Base-by-base conservation (phyloP, 257 asterid genomes). In the Verbena officinalis region DNA sequence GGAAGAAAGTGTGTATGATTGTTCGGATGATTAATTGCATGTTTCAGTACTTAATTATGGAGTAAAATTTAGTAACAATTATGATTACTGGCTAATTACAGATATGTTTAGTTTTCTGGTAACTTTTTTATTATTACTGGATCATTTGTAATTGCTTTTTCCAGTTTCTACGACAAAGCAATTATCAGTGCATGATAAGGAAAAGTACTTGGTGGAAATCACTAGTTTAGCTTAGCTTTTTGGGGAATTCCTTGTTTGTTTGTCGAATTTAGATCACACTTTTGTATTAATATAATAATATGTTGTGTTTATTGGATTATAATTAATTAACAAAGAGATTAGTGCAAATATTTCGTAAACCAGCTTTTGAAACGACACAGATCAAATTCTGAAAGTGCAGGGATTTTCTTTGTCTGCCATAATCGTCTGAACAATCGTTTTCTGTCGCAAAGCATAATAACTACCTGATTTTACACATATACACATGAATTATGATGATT, bases 401-500 rank as follows among this genome's bases (percentile, higher is more conserved):
- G 39, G 16, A 65, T 65, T 66, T 63, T 50, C 71, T 5, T 49
- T 75, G 89, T 77, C 84, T 75, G 89, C 89, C 85, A 83, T 53
- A 44, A 72, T 39, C 31, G 52, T 62, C 30, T 60, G 73, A 39
- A 59, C 78, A 62, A 52, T 78, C 75, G 71, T 73, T 74, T 67
- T 74, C 78, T 62, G 67, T 68, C 66, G 44, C 33, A 69, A 65
- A 75, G 69, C 65, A 64, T 12, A 24, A 49, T 66, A 77, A 73
- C 58, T 54, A 69, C 53, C 68, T 17, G 15, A 46, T 11, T 57
- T 54, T 13, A 10, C 12, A 39, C 31, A 44, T n/a, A 44, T 36
- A n/a, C n/a, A n/a, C n/a, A n/a, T n/a, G n/a, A n/a, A n/a, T n/a
- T 30, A 30, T 30, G 36, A n/a, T n/a, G 4, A 30, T 30, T 30